A percentile compares a stretch with the other conserved stretches of the same genome.
phyloP scores from a whole-genome alignment of 805 yeast genomes.

The Candida ovalis region DNA sequence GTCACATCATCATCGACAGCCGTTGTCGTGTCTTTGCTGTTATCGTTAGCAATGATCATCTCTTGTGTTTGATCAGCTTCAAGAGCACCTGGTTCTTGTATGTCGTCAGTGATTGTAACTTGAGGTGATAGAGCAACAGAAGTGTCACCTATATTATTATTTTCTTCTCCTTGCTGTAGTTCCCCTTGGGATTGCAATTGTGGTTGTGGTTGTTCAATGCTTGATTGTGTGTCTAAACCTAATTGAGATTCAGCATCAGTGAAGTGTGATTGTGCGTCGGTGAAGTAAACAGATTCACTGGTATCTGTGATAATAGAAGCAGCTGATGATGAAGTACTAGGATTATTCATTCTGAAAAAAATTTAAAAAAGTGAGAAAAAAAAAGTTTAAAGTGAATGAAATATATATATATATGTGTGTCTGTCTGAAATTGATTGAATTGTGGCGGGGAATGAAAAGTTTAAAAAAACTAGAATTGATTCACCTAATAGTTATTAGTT shows the following conservation, averaged over 20 bases:
- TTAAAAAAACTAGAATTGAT: background rate
- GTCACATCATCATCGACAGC: background rate
- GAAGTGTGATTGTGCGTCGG: slow-evolving; percentile 23
- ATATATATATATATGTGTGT: too few species aligned
- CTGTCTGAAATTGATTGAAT: background rate
- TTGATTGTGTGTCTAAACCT: background rate
- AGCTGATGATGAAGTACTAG: background rate
- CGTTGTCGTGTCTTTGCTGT: too few species aligned
- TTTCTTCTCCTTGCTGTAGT: too few species aligned
- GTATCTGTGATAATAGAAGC: slow-evolving; percentile 15
- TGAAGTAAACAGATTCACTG: slow-evolving; percentile 19
- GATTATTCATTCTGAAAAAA: background rate
- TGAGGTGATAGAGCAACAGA: background rate
- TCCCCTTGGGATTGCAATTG: too few species aligned
- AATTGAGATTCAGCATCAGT: slow-evolving; percentile 4
- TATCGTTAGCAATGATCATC: too few species aligned
- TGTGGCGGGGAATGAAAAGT: too few species aligned
- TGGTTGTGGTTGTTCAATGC: background rate
- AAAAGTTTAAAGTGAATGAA: too few species aligned
- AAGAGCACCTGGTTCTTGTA: background rate
- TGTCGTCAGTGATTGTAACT: background rate
- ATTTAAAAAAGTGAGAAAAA: background rate
- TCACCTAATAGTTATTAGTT: background rate
- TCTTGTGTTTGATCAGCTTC: too few species aligned
- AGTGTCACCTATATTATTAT: background rate